These are phyloP conservation scores for Anethum foeniculum DNA, from an alignment of 140 eudicot genomes.

Conservation along the genomic window DNA sequence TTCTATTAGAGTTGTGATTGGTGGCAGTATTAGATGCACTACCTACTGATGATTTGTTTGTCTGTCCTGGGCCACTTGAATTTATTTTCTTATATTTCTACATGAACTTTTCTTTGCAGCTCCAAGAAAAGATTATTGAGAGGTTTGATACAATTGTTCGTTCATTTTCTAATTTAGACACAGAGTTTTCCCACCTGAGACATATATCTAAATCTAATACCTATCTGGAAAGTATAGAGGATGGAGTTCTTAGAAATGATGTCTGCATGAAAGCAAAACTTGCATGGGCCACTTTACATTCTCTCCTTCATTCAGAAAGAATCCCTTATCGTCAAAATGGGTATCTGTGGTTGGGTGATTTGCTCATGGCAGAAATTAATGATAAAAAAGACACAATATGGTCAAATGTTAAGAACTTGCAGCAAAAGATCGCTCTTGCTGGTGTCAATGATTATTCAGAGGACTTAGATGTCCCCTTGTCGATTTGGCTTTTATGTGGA, in stretches of 20 bases:
- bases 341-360: slow-evolving; percentile 91
- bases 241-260: slow-evolving; percentile 41
- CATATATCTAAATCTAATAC: slow-evolving; percentile 62
- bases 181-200: slow-evolving; percentile 66
- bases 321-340: slow-evolving; percentile 73
- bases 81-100: background rate
- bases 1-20: background rate
- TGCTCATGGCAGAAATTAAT: slow-evolving; percentile 75
- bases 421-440: slow-evolving; percentile 55
- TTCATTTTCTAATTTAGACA: slow-evolving; percentile 69
- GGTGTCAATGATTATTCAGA: slow-evolving; percentile 68
- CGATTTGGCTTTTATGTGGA: slow-evolving; percentile 94
- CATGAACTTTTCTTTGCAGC: slow-evolving; percentile 32
- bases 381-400: slow-evolving; percentile 52
- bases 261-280: slow-evolving; percentile 52
- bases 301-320: slow-evolving; percentile 90
- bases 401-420: slow-evolving; percentile 64
- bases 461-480: slow-evolving; percentile 57
- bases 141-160: slow-evolving; percentile 61
- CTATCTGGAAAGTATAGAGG: slow-evolving; percentile 55
- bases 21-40: background rate
- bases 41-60: background rate
- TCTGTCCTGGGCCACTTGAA: background rate
- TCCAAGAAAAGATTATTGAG: slow-evolving; percentile 77
- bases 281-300: slow-evolving; percentile 93